These are phyloP conservation scores for Lactifluus subvellereus DNA, from an alignment of 768 basidiomycete genomes.

Conservation along the genomic window DNA sequence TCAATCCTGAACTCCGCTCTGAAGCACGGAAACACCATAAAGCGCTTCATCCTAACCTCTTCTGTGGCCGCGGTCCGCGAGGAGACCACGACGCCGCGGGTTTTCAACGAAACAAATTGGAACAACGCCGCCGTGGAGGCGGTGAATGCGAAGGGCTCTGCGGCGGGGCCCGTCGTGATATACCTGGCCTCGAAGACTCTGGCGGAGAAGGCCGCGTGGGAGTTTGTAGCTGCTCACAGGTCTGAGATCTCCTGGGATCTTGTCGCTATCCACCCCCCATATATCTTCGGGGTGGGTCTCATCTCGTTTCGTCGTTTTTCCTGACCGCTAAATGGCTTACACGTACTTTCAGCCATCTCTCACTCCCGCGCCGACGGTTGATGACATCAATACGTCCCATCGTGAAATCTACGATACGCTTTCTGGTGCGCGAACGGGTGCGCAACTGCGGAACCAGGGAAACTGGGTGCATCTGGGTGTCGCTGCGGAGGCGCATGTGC, in stretches of 20 bases:
- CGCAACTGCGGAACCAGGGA: neutral
- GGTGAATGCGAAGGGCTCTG: constrained; percentile 44
- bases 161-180: constrained; percentile 36
- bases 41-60: constrained; percentile 59
- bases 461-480: constrained; percentile 7
- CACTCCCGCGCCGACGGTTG: constrained; percentile 7
- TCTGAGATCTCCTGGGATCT: constrained; percentile 45
- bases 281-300: constrained; percentile 12
- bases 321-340: neutral
- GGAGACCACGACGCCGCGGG: constrained; percentile 23
- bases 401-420: constrained; percentile 16
- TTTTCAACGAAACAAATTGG: constrained; percentile 38
- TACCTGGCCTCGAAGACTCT: constrained; percentile 56
- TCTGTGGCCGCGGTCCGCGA: constrained; percentile 46
- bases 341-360: constrained; percentile 29
- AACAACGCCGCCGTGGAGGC: constrained; percentile 43
- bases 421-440: neutral
- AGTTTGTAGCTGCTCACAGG: constrained; percentile 41
- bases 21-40: constrained; percentile 16
- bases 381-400: constrained; percentile 19
- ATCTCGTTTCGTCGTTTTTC: neutral
- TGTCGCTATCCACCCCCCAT: constrained; percentile 50
- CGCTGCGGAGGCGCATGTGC: constrained; percentile 14
- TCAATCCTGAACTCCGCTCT: too few species aligned
- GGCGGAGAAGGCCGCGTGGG: constrained; percentile 57